These are phyloP conservation scores for Phytophthora pinifolia DNA, from an alignment of 352 stramenopile genomes.

Conservation along the genomic window DNA sequence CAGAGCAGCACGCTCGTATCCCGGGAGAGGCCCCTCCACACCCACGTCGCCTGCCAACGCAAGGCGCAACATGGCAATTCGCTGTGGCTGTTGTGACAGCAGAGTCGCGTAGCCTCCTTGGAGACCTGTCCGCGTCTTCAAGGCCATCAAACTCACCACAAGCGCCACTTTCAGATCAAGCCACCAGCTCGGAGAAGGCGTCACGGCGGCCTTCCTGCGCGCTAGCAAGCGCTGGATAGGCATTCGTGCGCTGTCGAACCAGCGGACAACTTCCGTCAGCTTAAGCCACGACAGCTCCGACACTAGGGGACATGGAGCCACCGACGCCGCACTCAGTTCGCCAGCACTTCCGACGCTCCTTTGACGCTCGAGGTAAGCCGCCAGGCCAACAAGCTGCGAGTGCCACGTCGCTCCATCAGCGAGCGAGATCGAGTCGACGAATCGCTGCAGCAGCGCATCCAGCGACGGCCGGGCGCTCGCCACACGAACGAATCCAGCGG, in stretches of 20 bases:
- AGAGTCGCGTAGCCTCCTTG: conserved; percentile 19
- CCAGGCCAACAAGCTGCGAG: conserved; percentile 10
- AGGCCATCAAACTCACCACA: conserved; percentile 15
- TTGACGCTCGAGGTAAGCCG: conserved; percentile 26
- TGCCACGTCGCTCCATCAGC: conserved; percentile 19
- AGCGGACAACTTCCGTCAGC: conserved; percentile 9
- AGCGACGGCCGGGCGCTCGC: conserved; percentile 15
- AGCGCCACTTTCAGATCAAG: conserved; percentile 22
- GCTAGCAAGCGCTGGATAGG: conserved; percentile 21
- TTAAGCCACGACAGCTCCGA: conserved; percentile 17
- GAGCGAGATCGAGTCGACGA: conserved; percentile 19
- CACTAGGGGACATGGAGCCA: conserved; percentile 10
- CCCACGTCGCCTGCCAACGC: conserved; percentile 20
- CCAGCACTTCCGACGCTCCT: conserved; percentile 15
- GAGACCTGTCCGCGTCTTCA: conserved; percentile 22
- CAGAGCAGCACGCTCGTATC: conserved; percentile 24
- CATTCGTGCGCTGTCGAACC: conserved; percentile 20
- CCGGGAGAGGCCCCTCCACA: conserved; percentile 25
- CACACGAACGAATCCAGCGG: conserved; percentile 13
- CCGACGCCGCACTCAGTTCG: conserved; percentile 9
- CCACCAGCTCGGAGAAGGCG: conserved; percentile 20
- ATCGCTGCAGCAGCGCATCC: conserved; percentile 22
- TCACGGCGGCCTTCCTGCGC: conserved; percentile 14
- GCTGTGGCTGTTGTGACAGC: conserved; percentile 22
- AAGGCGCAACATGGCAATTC: conserved; percentile 25